These are phyloP conservation scores for Cercis canadensis DNA, from an alignment of 306 rosid genomes.

Conservation along the genomic window DNA sequence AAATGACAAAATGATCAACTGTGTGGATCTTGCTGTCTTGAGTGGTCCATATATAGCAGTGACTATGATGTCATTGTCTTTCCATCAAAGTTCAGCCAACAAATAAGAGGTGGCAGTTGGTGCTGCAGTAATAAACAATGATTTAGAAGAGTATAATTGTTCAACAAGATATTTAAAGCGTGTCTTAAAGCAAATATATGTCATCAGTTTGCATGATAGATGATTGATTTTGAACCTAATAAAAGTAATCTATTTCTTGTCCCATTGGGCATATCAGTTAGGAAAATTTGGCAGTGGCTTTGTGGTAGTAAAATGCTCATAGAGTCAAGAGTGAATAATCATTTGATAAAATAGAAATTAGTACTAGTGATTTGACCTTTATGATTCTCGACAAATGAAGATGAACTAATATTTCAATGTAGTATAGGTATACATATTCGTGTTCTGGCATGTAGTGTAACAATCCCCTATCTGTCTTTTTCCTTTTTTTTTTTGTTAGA, in stretches of 20 bases:
- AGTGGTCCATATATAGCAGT: conserved; percentile 1
- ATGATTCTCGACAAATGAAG: no score
- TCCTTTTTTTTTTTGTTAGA: no score
- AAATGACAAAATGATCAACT: neutral
- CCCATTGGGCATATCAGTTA: conserved; percentile 55
- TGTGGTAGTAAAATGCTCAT: no score
- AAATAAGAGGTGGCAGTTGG: conserved; percentile 35
- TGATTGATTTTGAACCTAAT: neutral
- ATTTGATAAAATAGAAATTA: no score
- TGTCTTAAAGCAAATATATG: neutral
- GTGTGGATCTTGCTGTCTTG: conserved; percentile 13
- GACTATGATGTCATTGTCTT: conserved; percentile 34
- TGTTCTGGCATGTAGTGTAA: no score
- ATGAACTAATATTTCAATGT: no score
- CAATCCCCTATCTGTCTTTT: no score
- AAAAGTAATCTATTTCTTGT: neutral
- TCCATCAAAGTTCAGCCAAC: conserved; percentile 43
- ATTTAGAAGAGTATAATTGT: conserved; percentile 9
- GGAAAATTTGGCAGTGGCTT: conserved; percentile 38
- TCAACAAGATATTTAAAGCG: neutral
- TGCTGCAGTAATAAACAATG: conserved; percentile 23
- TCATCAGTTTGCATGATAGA: neutral
- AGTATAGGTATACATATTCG: no score
- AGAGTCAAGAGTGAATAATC: no score
- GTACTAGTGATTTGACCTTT: no score